phyloP scores from a whole-genome alignment of 2,329 filamentous ascomycete genomes.

The Graphilbum sp. region DNA sequence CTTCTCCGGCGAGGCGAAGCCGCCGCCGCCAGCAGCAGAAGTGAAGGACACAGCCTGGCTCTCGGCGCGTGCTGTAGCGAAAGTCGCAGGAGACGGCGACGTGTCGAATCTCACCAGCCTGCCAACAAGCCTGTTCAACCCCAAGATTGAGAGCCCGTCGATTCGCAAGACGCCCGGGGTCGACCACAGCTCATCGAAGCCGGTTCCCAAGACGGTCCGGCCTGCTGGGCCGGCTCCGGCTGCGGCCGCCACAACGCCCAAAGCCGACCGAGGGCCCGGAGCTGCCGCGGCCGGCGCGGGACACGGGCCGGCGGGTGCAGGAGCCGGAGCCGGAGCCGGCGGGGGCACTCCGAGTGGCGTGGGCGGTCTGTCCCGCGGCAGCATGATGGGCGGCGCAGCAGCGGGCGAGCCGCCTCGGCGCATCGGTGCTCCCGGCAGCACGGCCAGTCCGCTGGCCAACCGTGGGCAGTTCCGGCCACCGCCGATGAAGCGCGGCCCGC shows the following conservation, averaged over 20 bases:
- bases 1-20: too few relatives aligned
- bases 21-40: neutral
- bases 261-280: constrained; percentile 11
- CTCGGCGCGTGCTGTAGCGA: constrained; percentile 49
- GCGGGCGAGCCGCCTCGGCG: constrained; percentile 34
- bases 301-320: neutral
- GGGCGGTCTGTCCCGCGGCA: neutral
- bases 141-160: constrained; percentile 62
- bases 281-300: neutral
- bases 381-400: neutral
- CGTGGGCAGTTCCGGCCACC: constrained; percentile 41
- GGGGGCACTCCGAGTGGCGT: too few relatives aligned
- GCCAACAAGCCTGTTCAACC: constrained; percentile 47
- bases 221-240: constrained; percentile 13
- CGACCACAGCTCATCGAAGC: constrained; percentile 63
- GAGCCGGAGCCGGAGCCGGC: too few relatives aligned
- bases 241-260: constrained; percentile 25
- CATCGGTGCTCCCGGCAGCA: constrained; percentile 39
- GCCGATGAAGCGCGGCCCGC: constrained; percentile 37
- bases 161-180: constrained; percentile 80
- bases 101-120: constrained; percentile 25
- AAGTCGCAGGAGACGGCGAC: constrained; percentile 33
- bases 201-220: constrained; percentile 35
- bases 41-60: constrained; percentile 45
- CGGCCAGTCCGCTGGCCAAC: constrained; percentile 41